A percentile compares a stretch with the other conserved stretches of the same genome.
Evolutionary conservation across 345 rosid genomes (phyloP).

Genomic region (thale cress (Arabidopsis thaliana)): TAIR10.1 NC_003076.8:25098501-25099000

Average conservation of each 20-base stretch:
- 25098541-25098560: not conserved
- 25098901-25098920: conserved; percentile 24
- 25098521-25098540: conserved; percentile 56
- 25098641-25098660: conserved; percentile 69
- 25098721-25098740: conserved; percentile 64
- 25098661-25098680: conserved; percentile 72
- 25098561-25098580: not conserved
- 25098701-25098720: conserved; percentile 55
- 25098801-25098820: conserved; percentile 79
- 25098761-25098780: conserved; percentile 57
- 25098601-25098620: conserved; percentile 44
- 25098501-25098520: conserved; percentile 64
- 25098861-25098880: conserved; percentile 44
- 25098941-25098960: conserved; percentile 47
- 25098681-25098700: conserved; percentile 74
- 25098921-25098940: not conserved
- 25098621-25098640: conserved; percentile 50
- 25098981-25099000: conserved; percentile 62
- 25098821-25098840: conserved; percentile 66
- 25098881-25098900: not conserved
- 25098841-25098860: conserved; percentile 52
- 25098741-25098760: conserved; percentile 77
- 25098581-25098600: not conserved
- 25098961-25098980: conserved; percentile 83
- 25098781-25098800: conserved; percentile 71